phyloP scores from a whole-genome alignment of 805 yeast genomes.

The Jamesozyma gamospora region DNA sequence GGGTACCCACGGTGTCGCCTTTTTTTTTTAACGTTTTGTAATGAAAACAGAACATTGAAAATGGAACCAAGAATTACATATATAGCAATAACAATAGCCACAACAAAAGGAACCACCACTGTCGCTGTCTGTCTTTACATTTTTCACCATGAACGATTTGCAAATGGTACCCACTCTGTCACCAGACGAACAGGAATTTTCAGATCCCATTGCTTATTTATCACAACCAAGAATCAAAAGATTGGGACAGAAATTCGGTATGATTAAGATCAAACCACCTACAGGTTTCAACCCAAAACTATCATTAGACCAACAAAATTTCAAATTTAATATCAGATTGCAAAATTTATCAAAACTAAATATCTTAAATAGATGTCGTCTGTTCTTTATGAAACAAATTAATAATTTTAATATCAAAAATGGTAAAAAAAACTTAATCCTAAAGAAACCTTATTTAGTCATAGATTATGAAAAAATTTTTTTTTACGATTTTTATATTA shows the following conservation, averaged over 20 bases:
- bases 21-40: too few relatives aligned
- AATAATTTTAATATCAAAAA: constrained; percentile 37
- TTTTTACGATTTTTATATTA: constrained; percentile 34
- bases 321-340: constrained; percentile 58
- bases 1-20: too few relatives aligned
- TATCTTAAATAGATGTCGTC: constrained; percentile 49
- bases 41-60: too few relatives aligned
- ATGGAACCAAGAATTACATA: too few relatives aligned
- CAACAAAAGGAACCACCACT: too few relatives aligned
- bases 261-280: constrained; percentile 66
- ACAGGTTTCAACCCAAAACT: constrained; percentile 40
- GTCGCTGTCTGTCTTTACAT: too few relatives aligned
- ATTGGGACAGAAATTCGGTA: constrained; percentile 55
- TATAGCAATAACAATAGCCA: too few relatives aligned
- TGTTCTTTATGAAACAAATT: constrained; percentile 52
- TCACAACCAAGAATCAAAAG: constrained; percentile 36
- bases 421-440: neutral
- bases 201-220: constrained; percentile 57
- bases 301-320: constrained; percentile 41
- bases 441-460: neutral
- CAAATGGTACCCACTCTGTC: constrained; percentile 41
- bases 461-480: constrained; percentile 10
- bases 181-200: constrained; percentile 47
- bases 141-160: constrained; percentile 2
- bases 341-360: constrained; percentile 59